Evolutionary conservation across 2,329 filamentous ascomycete genomes (phyloP), one percentile per base, ranked within the genome.

Genomic region (Lachnum nothofagi): DNA sequence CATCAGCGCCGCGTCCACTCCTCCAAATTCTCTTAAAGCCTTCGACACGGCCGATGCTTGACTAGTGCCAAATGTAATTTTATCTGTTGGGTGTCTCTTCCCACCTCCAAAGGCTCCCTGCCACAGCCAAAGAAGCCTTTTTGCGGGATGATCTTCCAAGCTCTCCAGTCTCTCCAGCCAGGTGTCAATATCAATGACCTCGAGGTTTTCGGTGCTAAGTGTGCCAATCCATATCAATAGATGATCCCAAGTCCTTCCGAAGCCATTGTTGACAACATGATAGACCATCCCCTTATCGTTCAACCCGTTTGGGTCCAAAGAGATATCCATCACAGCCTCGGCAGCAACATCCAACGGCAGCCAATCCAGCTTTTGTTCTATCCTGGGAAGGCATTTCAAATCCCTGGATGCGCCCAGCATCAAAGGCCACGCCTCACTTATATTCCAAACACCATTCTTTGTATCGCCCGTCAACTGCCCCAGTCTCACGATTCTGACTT

Each of bases 41-140:
- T 63, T 62, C 20, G 72, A 67, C 20, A 54, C 52, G 19, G 57
- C 56, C 46, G 61, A 63, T 8, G 68, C 69, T 34, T 62, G 57
- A 9, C 37, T 43, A 47, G 67, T 64, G 4, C 65, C 37, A 37
- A 48, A 50, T 10, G 3, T 17, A 12, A 20, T 48, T 19, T 39
- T 12, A 23, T 5, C 1, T 5, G 16, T 22, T 14, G 23, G 10
- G 10, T 16, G 23, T 23, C 41, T n/a, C 27, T 6, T 14, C 25
- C 48, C 41, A 39, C 50, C 44, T 5, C 60, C 59, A 58, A 73
- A 76, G 3, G 64, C 66, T 44, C 65, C 63, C 55, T 70, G 72
- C 77, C 76, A 80, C 27, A 76, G 61, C 4, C 71, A 71, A 24
- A 79, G 55, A 38, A 80, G 62, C 44, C 60, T 44, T 67, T 71